Conservation (phyloP, 2,329 filamentous ascomycete genomes). For the Colletotrichum scovillei region DNA sequence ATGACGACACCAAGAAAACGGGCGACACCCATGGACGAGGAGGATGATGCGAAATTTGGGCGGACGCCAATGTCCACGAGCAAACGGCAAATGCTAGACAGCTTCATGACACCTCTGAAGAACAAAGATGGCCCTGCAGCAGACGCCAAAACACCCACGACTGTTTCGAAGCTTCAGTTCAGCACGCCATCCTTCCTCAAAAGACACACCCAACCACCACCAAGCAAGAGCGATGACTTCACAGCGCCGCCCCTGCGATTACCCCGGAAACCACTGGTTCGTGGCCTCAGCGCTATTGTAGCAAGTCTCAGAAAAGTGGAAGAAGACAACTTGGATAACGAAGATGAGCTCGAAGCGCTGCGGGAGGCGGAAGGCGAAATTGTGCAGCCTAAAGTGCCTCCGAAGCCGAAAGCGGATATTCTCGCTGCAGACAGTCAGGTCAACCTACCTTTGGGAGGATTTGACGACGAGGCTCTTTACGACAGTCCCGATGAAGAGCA, state of each 20-base stretch:
- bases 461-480: constrained; percentile 71
- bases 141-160: constrained; percentile 57
- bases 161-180: constrained; percentile 68
- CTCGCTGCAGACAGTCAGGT: constrained; percentile 57
- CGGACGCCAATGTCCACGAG: constrained; percentile 66
- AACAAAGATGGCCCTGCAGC: constrained; percentile 52
- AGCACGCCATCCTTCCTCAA: constrained; percentile 79
- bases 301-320: constrained; percentile 76
- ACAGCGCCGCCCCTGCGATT: constrained; percentile 62
- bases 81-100: constrained; percentile 71
- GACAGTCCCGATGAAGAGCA: constrained; percentile 66
- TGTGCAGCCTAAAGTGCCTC: constrained; percentile 38
- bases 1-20: constrained; percentile 62
- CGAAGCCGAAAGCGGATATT: constrained; percentile 46
- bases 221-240: constrained; percentile 67
- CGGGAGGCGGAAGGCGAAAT: constrained; percentile 73
- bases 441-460: constrained; percentile 65
- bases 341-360: constrained; percentile 80
- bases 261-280: constrained; percentile 71
- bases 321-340: constrained; percentile 75
- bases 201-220: constrained; percentile 56
- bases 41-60: constrained; percentile 48
- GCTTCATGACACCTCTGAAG: constrained; percentile 74
- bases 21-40: constrained; percentile 43
- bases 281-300: constrained; percentile 80